These are phyloP conservation scores for Grifola frondosa DNA, from an alignment of 1,284 basidiomycete genomes.

Conservation along the genomic window DNA sequence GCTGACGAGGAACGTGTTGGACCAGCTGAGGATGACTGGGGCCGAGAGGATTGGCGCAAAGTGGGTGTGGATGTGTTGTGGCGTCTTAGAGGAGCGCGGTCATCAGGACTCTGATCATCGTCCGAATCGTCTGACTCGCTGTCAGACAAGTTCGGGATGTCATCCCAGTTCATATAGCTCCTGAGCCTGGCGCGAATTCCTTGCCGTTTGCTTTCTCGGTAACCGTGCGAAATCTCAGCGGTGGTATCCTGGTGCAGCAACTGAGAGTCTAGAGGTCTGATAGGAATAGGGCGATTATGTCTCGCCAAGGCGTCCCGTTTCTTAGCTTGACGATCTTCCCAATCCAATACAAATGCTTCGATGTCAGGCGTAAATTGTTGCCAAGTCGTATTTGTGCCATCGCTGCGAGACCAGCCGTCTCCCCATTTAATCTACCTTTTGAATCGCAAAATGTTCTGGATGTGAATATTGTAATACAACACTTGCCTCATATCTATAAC, in stretches of 20 bases:
- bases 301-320: conserved; percentile 21
- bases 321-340: conserved; percentile 25
- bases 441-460: too few species aligned
- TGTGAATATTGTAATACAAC: too few species aligned
- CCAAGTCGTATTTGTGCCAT: conserved; percentile 45
- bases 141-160: too few species aligned
- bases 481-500: conserved; percentile 18
- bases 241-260: conserved; percentile 22
- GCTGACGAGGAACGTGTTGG: too few species aligned
- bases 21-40: too few species aligned
- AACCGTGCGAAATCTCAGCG: conserved; percentile 38
- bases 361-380: conserved; percentile 22
- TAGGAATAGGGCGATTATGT: conserved; percentile 23
- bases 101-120: too few species aligned
- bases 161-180: too few species aligned
- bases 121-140: too few species aligned
- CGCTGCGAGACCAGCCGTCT: conserved; percentile 36
- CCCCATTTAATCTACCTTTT: conserved; percentile 41
- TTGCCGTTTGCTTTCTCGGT: conserved; percentile 36
- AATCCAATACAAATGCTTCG: conserved; percentile 23
- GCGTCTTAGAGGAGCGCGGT: too few species aligned
- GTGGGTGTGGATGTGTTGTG: too few species aligned
- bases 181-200: too few species aligned
- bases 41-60: too few species aligned
- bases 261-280: conserved; percentile 15